A percentile compares a stretch with the other conserved stretches of the same genome.
phyloP scores from a whole-genome alignment of 495 filamentous ascomycete species.

The Delitschia confertaspora region DNA sequence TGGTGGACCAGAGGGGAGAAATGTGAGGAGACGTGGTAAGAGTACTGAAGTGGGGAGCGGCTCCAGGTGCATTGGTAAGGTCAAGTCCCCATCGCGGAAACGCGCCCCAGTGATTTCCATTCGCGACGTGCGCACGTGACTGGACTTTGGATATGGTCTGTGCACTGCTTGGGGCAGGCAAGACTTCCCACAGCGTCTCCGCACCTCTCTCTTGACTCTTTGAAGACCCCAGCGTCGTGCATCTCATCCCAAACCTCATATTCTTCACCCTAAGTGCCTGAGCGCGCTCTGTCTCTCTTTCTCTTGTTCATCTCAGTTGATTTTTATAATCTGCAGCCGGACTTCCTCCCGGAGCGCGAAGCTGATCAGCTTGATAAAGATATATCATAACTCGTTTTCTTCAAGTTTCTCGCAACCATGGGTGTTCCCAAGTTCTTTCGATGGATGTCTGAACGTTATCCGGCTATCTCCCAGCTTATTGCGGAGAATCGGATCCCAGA shows the following conservation, averaged over 20 bases:
- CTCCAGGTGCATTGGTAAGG: neutral
- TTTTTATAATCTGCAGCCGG: neutral
- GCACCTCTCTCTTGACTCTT: constrained; percentile 12
- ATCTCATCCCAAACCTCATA: constrained; percentile 15
- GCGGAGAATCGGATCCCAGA: constrained; percentile 98
- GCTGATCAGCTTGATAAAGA: neutral
- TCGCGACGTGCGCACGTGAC: neutral
- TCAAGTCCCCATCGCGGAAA: neutral
- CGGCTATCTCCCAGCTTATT: constrained; percentile 95
- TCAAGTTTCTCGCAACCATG: constrained; percentile 35
- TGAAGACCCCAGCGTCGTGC: constrained; percentile 29
- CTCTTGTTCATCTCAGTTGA: constrained; percentile 2
- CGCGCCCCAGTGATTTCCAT: neutral
- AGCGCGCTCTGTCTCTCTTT: constrained; percentile 11
- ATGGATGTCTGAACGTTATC: constrained; percentile 99
- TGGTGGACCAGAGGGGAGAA: no score
- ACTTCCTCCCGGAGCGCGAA: neutral
- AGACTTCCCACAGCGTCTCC: no score
- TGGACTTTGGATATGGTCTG: neutral
- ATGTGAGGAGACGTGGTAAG: neutral
- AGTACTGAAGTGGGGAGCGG: neutral
- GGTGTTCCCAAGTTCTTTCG: constrained; percentile 95
- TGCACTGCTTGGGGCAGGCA: neutral
- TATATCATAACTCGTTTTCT: neutral
- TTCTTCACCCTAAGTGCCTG: constrained; percentile 3